Base-by-base conservation (phyloP, 495 filamentous ascomycete genomes). In the Cudoniella acicularis region DNA sequence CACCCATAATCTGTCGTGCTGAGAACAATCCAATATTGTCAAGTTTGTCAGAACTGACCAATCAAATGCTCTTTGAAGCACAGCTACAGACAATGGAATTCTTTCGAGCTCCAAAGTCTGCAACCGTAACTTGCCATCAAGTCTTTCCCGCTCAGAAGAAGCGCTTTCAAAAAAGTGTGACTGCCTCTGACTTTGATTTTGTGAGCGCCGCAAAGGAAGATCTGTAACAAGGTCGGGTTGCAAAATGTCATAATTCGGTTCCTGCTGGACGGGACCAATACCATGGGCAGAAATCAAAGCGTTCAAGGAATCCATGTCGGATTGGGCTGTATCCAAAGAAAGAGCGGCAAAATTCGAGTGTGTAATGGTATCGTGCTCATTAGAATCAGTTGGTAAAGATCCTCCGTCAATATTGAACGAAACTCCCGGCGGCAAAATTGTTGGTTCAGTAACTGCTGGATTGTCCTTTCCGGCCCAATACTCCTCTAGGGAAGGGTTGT, bases 31-130 rank as follows among this genome's bases (percentile, higher is more conserved):
- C 49, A 98, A 83, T 16, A 98, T 79, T 0, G 93, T 96, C 49
- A 98, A 73, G 16, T 76, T 87, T n/a, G 84, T 87, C 43, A 96
- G 70, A 2, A 79, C 71, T 0, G 83, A 85, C 90, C 90, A 96
- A 69, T 98, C 91, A 52, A 96, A 79, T 0, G 85, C 84, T 48
- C 83, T 82, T 40, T 84, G 74, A 25, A 92, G 76, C 17, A 89
- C 82, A 16, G 83, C 75, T 20, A 91, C 74, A 10, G 86, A 90
- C 3, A 96, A 69, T 1, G 83, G 77, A 11, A 96, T 83, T n/a
- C 90, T 82, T 68, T 97, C 92, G 1, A 97, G 77, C 68, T 94
- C 91, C 16, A 97, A 77, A 4, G 80, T 83, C 52, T 92, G 85
- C 22, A 96, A 73, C 26, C 79, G 85, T 6, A 96, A 72, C 60